phyloP scores from a whole-genome alignment of 345 rosid species.

The Acer yangbiense region DNA sequence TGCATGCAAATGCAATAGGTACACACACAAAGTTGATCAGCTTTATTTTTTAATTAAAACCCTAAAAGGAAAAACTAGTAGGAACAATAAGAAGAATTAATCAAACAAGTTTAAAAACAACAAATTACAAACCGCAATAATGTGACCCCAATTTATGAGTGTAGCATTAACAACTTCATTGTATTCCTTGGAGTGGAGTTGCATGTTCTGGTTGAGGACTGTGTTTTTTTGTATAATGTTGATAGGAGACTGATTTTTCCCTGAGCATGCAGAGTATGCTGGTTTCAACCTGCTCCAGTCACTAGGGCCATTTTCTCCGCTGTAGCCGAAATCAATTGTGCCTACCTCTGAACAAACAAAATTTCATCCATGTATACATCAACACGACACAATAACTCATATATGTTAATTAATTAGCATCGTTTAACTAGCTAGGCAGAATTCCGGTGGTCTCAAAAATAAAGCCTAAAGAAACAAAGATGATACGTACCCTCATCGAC shows the following conservation, averaged over 20 bases:
- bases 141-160: slow-evolving; percentile 43
- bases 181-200: slow-evolving; percentile 41
- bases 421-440: too few species aligned
- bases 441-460: too few species aligned
- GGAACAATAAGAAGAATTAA: too few species aligned
- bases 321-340: slow-evolving; percentile 38
- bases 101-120: too few species aligned
- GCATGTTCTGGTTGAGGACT: slow-evolving; percentile 26
- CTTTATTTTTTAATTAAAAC: neutral
- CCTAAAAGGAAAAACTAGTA: neutral
- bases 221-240: slow-evolving; percentile 38
- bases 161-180: slow-evolving; percentile 46
- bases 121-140: slow-evolving; percentile 38
- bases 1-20: too few species aligned
- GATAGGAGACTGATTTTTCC: slow-evolving; percentile 70
- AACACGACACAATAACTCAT: neutral
- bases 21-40: neutral
- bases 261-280: slow-evolving; percentile 45
- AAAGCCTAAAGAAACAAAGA: neutral
- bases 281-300: slow-evolving; percentile 55
- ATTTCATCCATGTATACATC: too few species aligned
- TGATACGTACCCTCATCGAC: neutral
- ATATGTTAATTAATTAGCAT: too few species aligned
- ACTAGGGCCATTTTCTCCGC: slow-evolving; percentile 42
- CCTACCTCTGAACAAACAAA: neutral